These are phyloP conservation scores for Arachnomyces sp. DNA, from an alignment of 2,329 filamentous ascomycete genomes.

Conservation along the genomic window DNA sequence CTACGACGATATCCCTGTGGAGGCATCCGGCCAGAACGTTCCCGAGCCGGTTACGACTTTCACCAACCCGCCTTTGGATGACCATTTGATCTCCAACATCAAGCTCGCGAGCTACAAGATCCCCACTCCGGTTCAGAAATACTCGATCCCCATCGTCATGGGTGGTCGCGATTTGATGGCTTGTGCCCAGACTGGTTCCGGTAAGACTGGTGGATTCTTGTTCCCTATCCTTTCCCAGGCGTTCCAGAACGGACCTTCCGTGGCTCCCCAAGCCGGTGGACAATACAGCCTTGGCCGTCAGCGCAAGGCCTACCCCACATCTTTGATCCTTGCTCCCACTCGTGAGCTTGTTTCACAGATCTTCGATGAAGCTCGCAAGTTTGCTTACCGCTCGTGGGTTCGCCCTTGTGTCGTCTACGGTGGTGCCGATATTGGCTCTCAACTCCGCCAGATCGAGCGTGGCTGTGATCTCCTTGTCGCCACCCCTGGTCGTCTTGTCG, in stretches of 20 bases:
- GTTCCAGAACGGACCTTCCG: slow-evolving; percentile 78
- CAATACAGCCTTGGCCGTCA: slow-evolving; percentile 72
- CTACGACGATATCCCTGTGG: slow-evolving; percentile 98
- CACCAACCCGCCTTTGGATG: slow-evolving; percentile 89
- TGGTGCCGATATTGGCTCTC: slow-evolving; percentile 96
- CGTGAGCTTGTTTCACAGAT: slow-evolving; percentile 99
- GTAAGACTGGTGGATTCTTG: slow-evolving; percentile 99
- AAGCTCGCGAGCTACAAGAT: slow-evolving; percentile 89
- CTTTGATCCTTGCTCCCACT: slow-evolving; percentile 89
- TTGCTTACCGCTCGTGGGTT: slow-evolving; percentile 97
- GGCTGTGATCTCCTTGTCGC: slow-evolving; percentile 96
- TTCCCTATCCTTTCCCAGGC: slow-evolving; percentile 99
- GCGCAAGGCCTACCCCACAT: slow-evolving; percentile 96
- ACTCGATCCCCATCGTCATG: slow-evolving; percentile 99
- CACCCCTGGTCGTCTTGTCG: slow-evolving; percentile 92
- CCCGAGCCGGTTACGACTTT: slow-evolving; percentile 87
- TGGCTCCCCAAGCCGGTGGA: slow-evolving; percentile 56
- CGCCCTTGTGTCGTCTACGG: slow-evolving; percentile 97
- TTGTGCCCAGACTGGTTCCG: slow-evolving; percentile 98
- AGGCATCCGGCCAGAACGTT: slow-evolving; percentile 88
- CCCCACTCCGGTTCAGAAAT: slow-evolving; percentile 96
- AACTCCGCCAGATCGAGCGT: slow-evolving; percentile 95
- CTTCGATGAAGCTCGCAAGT: slow-evolving; percentile 95
- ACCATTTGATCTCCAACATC: slow-evolving; percentile 90
- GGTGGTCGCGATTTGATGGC: slow-evolving; percentile 97